These are phyloP conservation scores for Colletotrichum cordylinicola DNA, from an alignment of 2,329 filamentous ascomycete genomes.

Conservation along the genomic window DNA sequence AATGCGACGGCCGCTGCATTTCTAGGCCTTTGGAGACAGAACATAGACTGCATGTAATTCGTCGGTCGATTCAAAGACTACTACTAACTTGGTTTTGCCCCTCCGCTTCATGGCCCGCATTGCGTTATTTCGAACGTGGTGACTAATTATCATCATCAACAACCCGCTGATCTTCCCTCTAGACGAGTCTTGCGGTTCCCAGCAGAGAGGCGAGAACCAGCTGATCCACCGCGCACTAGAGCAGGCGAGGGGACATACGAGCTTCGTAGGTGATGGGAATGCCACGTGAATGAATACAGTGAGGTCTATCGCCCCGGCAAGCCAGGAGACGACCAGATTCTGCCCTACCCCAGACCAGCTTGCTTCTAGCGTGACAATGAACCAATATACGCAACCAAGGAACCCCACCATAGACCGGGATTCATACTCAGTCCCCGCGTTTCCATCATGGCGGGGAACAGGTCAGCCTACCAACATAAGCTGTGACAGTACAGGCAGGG, in stretches of 20 bases:
- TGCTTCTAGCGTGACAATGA: neutral
- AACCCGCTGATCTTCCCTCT: neutral
- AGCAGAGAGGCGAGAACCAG: neutral
- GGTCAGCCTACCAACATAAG: neutral
- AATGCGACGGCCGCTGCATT: constrained; percentile 18
- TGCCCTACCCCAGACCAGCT: neutral
- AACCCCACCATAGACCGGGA: neutral
- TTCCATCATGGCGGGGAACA: neutral
- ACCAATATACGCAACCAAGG: neutral
- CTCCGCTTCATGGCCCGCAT: neutral
- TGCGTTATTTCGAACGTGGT: neutral
- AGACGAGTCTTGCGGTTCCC: neutral
- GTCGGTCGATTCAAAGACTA: neutral
- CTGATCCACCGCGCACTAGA: neutral
- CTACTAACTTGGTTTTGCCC: neutral
- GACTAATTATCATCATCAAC: neutral
- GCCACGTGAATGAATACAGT: neutral
- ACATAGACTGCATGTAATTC: constrained; percentile 22
- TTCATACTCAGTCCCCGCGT: neutral
- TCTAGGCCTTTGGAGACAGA: constrained; percentile 8
- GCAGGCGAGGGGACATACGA: neutral
- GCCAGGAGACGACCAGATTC: neutral
- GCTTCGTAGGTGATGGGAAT: neutral
- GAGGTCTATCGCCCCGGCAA: neutral
- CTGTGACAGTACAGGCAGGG: neutral